These are phyloP conservation scores for Leucosporidium creatinivorum DNA, from an alignment of 768 basidiomycete species.

Conservation along the genomic window DNA sequence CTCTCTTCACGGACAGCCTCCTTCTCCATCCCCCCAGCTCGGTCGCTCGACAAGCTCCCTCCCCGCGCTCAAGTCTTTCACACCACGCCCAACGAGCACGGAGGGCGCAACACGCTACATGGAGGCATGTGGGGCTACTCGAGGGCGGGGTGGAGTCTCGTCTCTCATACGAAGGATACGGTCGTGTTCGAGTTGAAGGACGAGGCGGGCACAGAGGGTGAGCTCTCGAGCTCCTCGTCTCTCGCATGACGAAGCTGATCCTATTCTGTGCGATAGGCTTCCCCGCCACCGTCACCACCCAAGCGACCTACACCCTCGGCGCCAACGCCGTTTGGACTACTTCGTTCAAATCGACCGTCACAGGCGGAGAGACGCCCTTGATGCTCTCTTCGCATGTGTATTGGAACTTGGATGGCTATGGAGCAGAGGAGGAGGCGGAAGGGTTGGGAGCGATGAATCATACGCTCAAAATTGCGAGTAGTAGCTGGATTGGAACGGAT, in stretches of 20 bases:
- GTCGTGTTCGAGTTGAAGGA: constrained; percentile 9
- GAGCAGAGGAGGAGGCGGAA: constrained; percentile 2
- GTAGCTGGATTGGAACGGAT: constrained; percentile 1
- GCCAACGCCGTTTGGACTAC: not conserved
- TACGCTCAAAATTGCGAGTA: too few species aligned
- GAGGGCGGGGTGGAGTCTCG: constrained; percentile 6
- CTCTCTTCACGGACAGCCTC: not conserved
- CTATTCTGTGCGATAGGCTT: not conserved
- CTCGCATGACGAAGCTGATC: too few species aligned
- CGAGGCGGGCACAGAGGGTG: constrained; percentile 8
- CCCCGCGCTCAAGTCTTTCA: not conserved
- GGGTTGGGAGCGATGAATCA: not conserved
- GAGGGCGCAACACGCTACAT: constrained; percentile 4
- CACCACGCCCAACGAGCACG: constrained; percentile 1
- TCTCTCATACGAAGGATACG: not conserved
- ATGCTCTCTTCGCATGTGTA: constrained; percentile 17
- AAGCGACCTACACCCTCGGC: constrained; percentile 1
- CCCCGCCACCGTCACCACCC: constrained; percentile 9
- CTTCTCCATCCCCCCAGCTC: constrained; percentile 6
- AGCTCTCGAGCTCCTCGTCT: not conserved
- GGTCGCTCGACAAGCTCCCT: not conserved
- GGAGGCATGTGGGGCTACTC: constrained; percentile 13
- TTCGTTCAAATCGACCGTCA: not conserved
- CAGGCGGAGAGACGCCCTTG: not conserved
- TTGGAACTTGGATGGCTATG: constrained; percentile 16